Conservation (phyloP, 192 early-diverging fungal genomes). For the Helicostylum pulchrum region DNA sequence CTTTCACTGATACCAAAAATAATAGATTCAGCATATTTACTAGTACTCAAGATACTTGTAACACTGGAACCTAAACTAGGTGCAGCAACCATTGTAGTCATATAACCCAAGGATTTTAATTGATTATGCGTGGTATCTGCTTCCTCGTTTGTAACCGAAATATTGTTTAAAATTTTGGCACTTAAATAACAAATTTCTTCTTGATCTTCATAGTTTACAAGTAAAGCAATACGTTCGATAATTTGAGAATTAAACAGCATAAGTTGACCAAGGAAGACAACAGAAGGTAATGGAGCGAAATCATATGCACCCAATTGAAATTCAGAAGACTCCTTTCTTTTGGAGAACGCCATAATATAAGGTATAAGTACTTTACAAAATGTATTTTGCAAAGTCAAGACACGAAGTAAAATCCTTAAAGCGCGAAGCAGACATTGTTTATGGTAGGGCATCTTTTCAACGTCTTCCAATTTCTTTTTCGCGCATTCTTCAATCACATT, state of each 20-base stretch:
- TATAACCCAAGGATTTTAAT: conserved; percentile 24
- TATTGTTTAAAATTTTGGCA: conserved; percentile 68
- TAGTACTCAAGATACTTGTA: conserved; percentile 64
- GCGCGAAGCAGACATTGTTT: conserved; percentile 38
- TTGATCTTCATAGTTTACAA: conserved; percentile 61
- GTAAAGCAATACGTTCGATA: conserved; percentile 69
- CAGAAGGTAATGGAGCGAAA: conserved; percentile 44
- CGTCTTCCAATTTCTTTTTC: conserved; percentile 54
- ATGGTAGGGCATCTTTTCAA: conserved; percentile 27
- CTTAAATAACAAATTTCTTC: conserved; percentile 75
- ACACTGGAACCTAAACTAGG: conserved; percentile 66
- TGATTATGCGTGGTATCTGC: conserved; percentile 4
- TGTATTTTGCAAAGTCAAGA: conserved; percentile 67
- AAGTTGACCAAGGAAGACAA: conserved; percentile 77
- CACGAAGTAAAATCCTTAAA: conserved; percentile 61
- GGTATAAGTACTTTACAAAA: conserved; percentile 68
- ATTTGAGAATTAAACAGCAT: conserved; percentile 64
- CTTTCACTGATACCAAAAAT: conserved; percentile 76
- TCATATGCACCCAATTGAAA: conserved; percentile 31
- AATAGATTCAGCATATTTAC: conserved; percentile 64
- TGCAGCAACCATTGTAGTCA: not conserved
- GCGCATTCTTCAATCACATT: conserved; percentile 59
- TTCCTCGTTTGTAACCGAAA: conserved; percentile 72
- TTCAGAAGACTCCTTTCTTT: conserved; percentile 28
- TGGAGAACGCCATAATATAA: conserved; percentile 45